Conservation (phyloP, 371 early-diverging fungal species). For the Mortierella sp. region DNA sequence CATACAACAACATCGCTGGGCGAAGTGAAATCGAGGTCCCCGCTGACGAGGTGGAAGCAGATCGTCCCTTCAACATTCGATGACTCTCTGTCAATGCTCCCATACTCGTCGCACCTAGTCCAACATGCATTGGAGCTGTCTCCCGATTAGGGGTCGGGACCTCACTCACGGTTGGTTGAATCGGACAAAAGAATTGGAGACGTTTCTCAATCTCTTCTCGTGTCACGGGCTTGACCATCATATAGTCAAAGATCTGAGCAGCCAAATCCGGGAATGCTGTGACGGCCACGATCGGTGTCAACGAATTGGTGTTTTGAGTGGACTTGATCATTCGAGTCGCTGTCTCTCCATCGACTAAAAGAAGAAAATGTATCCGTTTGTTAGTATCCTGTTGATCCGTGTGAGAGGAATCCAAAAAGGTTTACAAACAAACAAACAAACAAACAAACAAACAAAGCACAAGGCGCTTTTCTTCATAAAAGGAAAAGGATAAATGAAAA, state of each 20-base stretch:
- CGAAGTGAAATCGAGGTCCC: constrained; percentile 3
- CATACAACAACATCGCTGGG: not conserved
- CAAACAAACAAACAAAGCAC: not conserved
- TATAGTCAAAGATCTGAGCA: constrained; percentile 75
- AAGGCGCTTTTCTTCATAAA: no score
- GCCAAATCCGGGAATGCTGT: constrained; percentile 75
- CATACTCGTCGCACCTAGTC: no score
- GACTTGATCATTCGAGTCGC: constrained; percentile 95
- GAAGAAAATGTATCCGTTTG: not conserved
- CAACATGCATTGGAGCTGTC: constrained; percentile 9
- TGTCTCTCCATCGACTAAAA: constrained; percentile 86
- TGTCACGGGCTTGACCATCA: constrained; percentile 79
- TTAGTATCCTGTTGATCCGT: not conserved
- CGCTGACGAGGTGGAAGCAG: constrained; percentile 19
- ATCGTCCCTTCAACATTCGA: constrained; percentile 5
- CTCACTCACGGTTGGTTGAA: constrained; percentile 41
- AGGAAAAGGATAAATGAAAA: not conserved
- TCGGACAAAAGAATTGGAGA: constrained; percentile 61
- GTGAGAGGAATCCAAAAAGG: not conserved
- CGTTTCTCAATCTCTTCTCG: constrained; percentile 65
- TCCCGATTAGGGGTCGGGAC: constrained; percentile 31
- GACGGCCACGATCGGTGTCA: constrained; percentile 80
- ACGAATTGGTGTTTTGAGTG: constrained; percentile 81
- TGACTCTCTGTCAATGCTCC: not conserved
- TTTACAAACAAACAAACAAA: no score